Base-by-base conservation (phyloP, 768 basidiomycete genomes). In the Krasilnikovozyma curviuscula region DNA sequence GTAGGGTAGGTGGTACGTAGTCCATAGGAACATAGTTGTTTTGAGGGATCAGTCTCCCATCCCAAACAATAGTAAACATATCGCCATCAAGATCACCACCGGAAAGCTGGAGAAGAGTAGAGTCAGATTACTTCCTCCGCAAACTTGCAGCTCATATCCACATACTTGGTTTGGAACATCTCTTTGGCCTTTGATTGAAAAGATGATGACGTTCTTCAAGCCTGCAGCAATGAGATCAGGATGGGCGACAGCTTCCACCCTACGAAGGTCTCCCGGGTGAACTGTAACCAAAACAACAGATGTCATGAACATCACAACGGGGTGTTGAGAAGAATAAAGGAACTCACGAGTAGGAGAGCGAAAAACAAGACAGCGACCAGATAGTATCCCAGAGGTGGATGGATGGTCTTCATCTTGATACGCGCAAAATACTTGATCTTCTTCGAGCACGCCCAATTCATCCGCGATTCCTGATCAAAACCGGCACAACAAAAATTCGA, bases 51-150 rank as follows among this genome's bases (percentile, higher is more conserved):
- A 49, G 25, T 24, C 29, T 35, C 0, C 29, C 40, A 16, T 49
- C 39, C 40, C 41, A 49, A 34, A 49, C 39, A 14, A 49, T 40
- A 10, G 48, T 43, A 19, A 49, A 49, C 8, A 21, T 43, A 28
- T 49, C 48, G 1, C 48, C 32, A 37, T 35, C 32, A 23, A 39
- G 48, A 35, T 49, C 48, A 3, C 48, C 48, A n/a, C 48, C 48
- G 3, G 48, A 31, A 31, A 49, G 41, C 19, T 41, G 41, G 40
- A 9, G 30, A 24, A 35, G 12, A 21, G 9, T 13, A 9, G 7
- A 30, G 27, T 25, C 37, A 39, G 24, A 23, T 7, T 18, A n/a
- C 37, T 8, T 7, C 37, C 24, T 39, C 24, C 7, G 7, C 37
- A 18, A 8, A 18, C n/a, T 18, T 18, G 8, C 19, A 13, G 7